Evolutionary conservation across 1,284 basidiomycete species (phyloP), one percentile per base, ranked within the genome.

Genomic region (Ceratobasidium sp.): DNA sequence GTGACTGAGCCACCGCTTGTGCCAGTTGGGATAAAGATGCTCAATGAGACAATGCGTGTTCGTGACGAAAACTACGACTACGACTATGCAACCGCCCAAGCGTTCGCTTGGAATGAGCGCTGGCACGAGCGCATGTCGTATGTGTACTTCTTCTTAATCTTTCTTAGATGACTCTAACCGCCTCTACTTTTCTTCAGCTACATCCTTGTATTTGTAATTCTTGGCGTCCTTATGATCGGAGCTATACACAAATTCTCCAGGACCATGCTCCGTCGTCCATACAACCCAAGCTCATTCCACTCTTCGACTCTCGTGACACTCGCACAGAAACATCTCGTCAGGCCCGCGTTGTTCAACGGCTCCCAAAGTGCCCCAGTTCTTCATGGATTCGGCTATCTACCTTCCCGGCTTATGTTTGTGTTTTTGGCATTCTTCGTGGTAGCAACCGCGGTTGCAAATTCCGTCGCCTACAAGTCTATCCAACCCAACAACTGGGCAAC

Each of bases 101-200:
- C 74, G 38, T 76, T 76, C 40, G 64, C 74, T 26, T 76, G 64
- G 38, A 54, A 66, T 10, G 74, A 76, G n/a, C 17, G 74, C 33
- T 76, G 74, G 74, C 74, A 76, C 42, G 64, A 56, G 42, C 50
- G 74, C 33, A 56, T 54, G 52, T 69, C 54, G 67, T 69, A n/a
- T 33, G 67, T 57, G 5, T 5, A n/a, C 38, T 23, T 42, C 20
- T 42, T 33, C 33, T 33, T 33, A 33, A 33, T 33, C 33, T 33
- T 33, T 33, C 33, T 33, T 33, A 33, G 33, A 33, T 33, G 33
- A 33, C 33, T 33, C 33, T 33, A 33, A 33, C 33, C 33, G 33
- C 33, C 33, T 33, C 33, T 33, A 33, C 33, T 33, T 33, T 33
- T 33, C 33, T 33, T 26, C 15, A 66, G 64, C 10, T 66, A 66